Base-by-base conservation (phyloP, 163 green algal species). In the Chlamydomonas reinhardtii region DNA sequence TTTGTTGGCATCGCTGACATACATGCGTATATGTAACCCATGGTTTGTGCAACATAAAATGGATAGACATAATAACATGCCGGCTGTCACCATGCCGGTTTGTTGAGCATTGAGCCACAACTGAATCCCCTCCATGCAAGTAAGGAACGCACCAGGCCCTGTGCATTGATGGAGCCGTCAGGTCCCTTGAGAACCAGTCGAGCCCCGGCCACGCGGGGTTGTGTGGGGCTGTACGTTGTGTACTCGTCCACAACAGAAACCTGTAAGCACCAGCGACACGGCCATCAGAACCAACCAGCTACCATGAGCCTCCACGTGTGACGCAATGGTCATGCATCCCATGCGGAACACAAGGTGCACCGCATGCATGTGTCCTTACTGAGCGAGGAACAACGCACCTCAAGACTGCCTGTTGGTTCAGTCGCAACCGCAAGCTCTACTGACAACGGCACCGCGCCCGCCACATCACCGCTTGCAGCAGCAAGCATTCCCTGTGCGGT, bases 241-340 rank as follows among this genome's bases (percentile, higher is more conserved):
- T 82, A 82, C 35, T 82, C 75, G 19, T 82, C 75, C 11, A 82
- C 75, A 3, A 82, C 56, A 31, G 61, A 68, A 68, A 68, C 16
- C 61, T 68, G 61, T 27, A 65, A n/a, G 59, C 17, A 64, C 20
- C 17, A 24, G 20, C 20, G 9, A 64, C 20, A 22, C 2, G 17
- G 56, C 20, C 56, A 64, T 64, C 20, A 12, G 56, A 9, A 27
- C 20, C 56, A 64, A 64, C 56, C 17, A 24, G 17, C 19, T 22
- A 22, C 8, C 2, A 29, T 22, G 8, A 25, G 39, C 39, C 39
- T 48, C 39, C 5, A 48, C 39, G 8, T 48, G 39, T 48, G 39
- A 48, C 5, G 39, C 39, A 48, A 48, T 48, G n/a, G n/a, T n/a
- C n/a, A n/a, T n/a, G n/a, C n/a, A n/a, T n/a, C n/a, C n/a, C 39